phyloP scores from a whole-genome alignment of 1,284 basidiomycete genomes.

The Microbotryomycetes sp. region DNA sequence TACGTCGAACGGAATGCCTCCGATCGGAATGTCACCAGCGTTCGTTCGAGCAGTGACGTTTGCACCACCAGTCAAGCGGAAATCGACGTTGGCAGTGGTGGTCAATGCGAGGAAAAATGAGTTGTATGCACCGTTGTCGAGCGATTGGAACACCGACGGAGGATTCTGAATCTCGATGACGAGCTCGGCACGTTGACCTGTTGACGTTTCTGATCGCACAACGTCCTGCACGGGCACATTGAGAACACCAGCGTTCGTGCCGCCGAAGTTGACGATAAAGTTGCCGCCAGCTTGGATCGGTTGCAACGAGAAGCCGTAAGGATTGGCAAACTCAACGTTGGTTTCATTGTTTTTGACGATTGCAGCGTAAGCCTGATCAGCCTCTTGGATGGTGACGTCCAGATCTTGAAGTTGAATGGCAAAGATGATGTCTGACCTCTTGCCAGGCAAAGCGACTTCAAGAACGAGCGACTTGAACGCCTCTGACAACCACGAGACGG shows the following conservation, averaged over 20 bases:
- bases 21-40: slow-evolving; percentile 62
- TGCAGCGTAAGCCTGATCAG: slow-evolving; percentile 53
- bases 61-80: slow-evolving; percentile 19
- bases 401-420: slow-evolving; percentile 58
- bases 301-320: slow-evolving; percentile 62
- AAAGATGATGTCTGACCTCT: slow-evolving; percentile 60
- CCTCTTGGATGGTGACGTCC: slow-evolving; percentile 50
- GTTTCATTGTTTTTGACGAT: slow-evolving; percentile 57
- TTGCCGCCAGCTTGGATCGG: slow-evolving; percentile 24
- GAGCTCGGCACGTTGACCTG: slow-evolving; percentile 22
- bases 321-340: slow-evolving; percentile 55
- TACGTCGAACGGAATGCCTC: slow-evolving; percentile 53
- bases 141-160: slow-evolving; percentile 7
- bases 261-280: slow-evolving; percentile 14
- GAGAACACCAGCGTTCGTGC: slow-evolving; percentile 11
- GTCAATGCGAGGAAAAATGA: slow-evolving; percentile 23
- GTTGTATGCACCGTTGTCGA: slow-evolving; percentile 11
- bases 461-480: slow-evolving; percentile 64
- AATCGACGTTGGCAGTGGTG: slow-evolving; percentile 6
- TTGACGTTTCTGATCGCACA: slow-evolving; percentile 15
- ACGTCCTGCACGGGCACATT: slow-evolving; percentile 15
- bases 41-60: slow-evolving; percentile 56
- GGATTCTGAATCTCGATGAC: slow-evolving; percentile 11
- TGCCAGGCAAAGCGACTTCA: slow-evolving; percentile 58
- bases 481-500: slow-evolving; percentile 61